Evolutionary conservation across 805 yeast genomes (phyloP).

Genomic region (Blastobotrys americana): DNA sequence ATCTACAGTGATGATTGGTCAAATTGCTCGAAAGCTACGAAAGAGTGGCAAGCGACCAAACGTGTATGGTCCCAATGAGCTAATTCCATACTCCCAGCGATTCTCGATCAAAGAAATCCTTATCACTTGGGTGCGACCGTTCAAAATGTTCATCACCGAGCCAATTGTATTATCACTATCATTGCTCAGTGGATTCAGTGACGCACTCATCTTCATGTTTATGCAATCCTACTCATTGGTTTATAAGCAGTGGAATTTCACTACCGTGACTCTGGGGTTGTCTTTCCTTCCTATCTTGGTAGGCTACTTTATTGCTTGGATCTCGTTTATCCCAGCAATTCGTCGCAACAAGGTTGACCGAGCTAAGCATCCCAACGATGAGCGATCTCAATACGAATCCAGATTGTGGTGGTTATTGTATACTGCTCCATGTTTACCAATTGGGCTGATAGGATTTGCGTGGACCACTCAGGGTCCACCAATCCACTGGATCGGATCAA

Average conservation of each 20-base stretch:
- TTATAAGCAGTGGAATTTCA: conserved; percentile 34
- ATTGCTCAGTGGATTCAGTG: conserved; percentile 36
- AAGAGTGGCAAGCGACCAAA: conserved; percentile 30
- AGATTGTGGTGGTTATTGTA: conserved; percentile 29
- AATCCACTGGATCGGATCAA: conserved; percentile 36
- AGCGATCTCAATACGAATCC: conserved; percentile 19
- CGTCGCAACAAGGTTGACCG: conserved; percentile 28
- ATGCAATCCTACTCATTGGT: conserved; percentile 34
- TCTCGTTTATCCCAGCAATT: conserved; percentile 32
- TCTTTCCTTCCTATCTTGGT: conserved; percentile 32
- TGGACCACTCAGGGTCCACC: conserved; percentile 40
- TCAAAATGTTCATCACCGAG: conserved; percentile 34
- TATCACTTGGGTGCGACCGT: conserved; percentile 35
- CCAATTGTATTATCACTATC: conserved; percentile 37
- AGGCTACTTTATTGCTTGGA: conserved; percentile 35
- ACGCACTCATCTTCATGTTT: conserved; percentile 37
- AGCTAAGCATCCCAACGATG: conserved; percentile 28
- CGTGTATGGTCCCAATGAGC: conserved; percentile 34
- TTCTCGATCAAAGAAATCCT: conserved; percentile 26
- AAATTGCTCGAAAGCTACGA: conserved; percentile 35
- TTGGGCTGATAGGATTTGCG: conserved; percentile 38
- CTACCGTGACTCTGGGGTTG: conserved; percentile 28
- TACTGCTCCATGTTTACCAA: conserved; percentile 35
- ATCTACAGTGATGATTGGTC: conserved; percentile 31
- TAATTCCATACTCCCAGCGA: conserved; percentile 15